Conservation (phyloP, 2,329 filamentous ascomycete genomes). For the Exophiala oligosperma region DNA sequence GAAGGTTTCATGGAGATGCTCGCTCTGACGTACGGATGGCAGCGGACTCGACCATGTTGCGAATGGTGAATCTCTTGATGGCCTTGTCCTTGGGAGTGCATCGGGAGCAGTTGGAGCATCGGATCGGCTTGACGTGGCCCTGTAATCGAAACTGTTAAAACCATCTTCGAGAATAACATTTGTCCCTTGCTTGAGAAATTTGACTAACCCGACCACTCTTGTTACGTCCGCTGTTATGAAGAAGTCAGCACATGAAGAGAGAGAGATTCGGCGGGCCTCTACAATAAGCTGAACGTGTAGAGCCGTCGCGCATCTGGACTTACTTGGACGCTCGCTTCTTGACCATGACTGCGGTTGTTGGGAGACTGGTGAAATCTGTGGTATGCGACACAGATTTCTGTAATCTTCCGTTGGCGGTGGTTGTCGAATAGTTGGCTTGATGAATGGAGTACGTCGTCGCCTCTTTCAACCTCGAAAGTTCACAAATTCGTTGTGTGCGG, state of each 20-base stretch:
- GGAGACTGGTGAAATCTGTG: conserved; percentile 22
- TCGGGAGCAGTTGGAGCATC: conserved; percentile 83
- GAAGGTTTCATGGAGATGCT: neutral
- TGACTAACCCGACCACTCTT: conserved; percentile 70
- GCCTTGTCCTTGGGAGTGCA: conserved; percentile 99
- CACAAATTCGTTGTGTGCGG: neutral
- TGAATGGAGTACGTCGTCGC: neutral
- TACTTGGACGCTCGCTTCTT: conserved; percentile 77
- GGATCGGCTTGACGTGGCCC: conserved; percentile 99
- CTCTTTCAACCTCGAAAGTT: neutral
- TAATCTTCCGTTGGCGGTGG: neutral
- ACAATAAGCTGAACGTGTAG: neutral
- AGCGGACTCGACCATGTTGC: conserved; percentile 99
- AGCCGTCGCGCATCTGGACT: conserved; percentile 32
- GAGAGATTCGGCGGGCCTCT: neutral
- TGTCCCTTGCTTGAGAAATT: neutral
- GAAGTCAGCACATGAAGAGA: conserved; percentile 8
- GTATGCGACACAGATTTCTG: conserved; percentile 19
- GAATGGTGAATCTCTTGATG: conserved; percentile 99
- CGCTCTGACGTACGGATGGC: conserved; percentile 87
- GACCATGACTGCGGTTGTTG: conserved; percentile 64
- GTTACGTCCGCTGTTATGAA: conserved; percentile 79
- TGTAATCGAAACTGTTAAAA: conserved; percentile 43
- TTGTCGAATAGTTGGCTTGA: neutral
- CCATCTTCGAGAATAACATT: too few relatives aligned